phyloP scores from a whole-genome alignment of 2,329 filamentous ascomycete genomes.

The Mycocentrospora acerina region DNA sequence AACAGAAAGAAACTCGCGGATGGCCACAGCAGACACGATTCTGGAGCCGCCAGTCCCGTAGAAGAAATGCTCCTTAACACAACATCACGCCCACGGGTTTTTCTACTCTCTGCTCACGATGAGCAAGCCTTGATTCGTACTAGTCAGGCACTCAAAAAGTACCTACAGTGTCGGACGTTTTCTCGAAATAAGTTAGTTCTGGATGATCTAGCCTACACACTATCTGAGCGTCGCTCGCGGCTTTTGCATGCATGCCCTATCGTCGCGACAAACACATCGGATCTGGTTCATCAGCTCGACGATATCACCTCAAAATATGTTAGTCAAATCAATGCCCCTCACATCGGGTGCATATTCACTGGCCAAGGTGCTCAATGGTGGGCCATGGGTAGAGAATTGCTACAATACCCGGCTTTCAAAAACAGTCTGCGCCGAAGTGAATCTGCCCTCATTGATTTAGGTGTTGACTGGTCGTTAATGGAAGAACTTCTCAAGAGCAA shows the following conservation, averaged over 20 bases:
- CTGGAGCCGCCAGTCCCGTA: conserved; percentile 7
- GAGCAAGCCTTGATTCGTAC: conserved; percentile 2
- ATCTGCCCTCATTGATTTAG: conserved; percentile 5
- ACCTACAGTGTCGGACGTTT: background rate
- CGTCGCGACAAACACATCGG: background rate
- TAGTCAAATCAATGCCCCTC: background rate
- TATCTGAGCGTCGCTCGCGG: conserved; percentile 5
- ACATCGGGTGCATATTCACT: conserved; percentile 30
- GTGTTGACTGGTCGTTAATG: conserved; percentile 6
- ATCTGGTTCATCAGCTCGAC: background rate
- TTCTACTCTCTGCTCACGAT: conserved; percentile 12
- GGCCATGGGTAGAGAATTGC: conserved; percentile 5
- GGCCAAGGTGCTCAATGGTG: conserved; percentile 40
- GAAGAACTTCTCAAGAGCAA: conserved; percentile 11
- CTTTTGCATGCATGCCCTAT: conserved; percentile 5
- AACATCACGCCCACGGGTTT: background rate
- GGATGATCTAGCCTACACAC: conserved; percentile 11
- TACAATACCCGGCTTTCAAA: conserved; percentile 8
- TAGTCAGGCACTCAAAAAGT: conserved; percentile 1
- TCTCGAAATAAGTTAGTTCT: conserved; percentile 1
- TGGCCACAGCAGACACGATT: conserved; percentile 6
- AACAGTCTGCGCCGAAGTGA: background rate
- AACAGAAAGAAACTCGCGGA: background rate
- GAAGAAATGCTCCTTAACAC: background rate
- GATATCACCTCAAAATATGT: background rate